Evolutionary conservation across 1,284 basidiomycete species (phyloP), one percentile per base, ranked within the genome.

Genomic region (Cutaneotrichosporon curvatum): DNA sequence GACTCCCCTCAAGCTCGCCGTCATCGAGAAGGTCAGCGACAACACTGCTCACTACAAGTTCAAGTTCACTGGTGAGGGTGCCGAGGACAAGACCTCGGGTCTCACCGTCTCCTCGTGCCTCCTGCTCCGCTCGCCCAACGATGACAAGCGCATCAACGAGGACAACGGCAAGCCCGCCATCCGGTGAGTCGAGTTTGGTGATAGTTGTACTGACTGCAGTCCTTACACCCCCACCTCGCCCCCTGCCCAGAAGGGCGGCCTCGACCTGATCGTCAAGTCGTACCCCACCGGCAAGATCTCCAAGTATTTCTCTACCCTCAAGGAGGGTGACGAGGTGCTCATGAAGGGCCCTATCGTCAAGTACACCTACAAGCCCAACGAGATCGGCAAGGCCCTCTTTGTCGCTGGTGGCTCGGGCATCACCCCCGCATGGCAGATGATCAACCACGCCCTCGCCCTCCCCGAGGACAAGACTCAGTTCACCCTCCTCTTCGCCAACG

Each of bases 381-480:
- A 86, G 65, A 84, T 88, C 53, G 85, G 92, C 42, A 75, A 87
- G 58, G 83, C 95, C 51, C 85, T 84, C 32, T 76, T 94, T 64
- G 86, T 97, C 60, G 88, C 87, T 36, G 94, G 94, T 36, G 74
- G 74, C 25, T 68, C 65, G 43, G 74, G 74, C 52, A 62, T 65
- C 50, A 77, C 76, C 14, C 76, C 76, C 20, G 74, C 75, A 61
- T 76, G 71, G 58, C 75, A 77, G 60, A 62, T 92, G 59, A 68
- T 91, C 50, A 76, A 75, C 40, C 80, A 90, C 69, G 83, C 86
- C 4, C 79, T 92, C 45, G 43, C 53, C 32, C 40, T 71, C n/a
- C 62, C 75, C 2, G 81, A 85, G 59, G 96, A 98, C 81, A 91
- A 85, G 75, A 97, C 95, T 56, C 90, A 92, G 68, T 94, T 88